Evolutionary conservation across 1,284 basidiomycete genomes (phyloP), one percentile per base, ranked within the genome.

Genomic region (Cryptococcus floricola): DNA sequence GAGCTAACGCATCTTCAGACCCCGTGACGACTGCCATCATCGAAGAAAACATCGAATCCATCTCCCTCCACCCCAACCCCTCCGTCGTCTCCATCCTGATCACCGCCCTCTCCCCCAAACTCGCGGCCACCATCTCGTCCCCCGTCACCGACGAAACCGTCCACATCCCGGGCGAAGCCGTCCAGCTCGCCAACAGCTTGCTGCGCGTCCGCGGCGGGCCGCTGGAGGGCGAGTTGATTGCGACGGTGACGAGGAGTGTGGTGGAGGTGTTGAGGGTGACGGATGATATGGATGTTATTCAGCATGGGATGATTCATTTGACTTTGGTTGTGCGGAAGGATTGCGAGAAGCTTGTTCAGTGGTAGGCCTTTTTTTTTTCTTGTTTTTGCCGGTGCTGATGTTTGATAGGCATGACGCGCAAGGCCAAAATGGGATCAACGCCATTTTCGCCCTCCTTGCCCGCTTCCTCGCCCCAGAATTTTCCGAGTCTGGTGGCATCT

Each of bases 321-420:
- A 96, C 92, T 0, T 79, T 87, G 41, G 80, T 97, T 44, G 83
- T 96, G 46, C 85, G 92, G 45, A 97, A 94, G 78, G 91, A 94
- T 67, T 85, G 85, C 60, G 77, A 82, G 28, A 91, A 93, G 71
- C 78, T 96, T 10, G 70, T 93, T 3, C 78, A 82, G 2, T 97
- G 89, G 88, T 73, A 47, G 13, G 71, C 65, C 53, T 19, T 41
- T 16, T 53, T 44, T 42, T 18, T 47, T 18, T 23, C 28, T 19
- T 18, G 18, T 2, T 41, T 18, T 16, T 42, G n/a, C 27, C 10
- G 19, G 14, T 27, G 41, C 14, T 48, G 46, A 23, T 51, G 5
- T 16, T 19, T 37, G 8, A 13, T 45, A 77, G 77, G 77, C 80
- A 77, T 16, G 87, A 88, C 65, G 65, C 76, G 0, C 80, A 80